phyloP scores from a whole-genome alignment of 2,329 filamentous ascomycete species.

The Nemania serpens region DNA sequence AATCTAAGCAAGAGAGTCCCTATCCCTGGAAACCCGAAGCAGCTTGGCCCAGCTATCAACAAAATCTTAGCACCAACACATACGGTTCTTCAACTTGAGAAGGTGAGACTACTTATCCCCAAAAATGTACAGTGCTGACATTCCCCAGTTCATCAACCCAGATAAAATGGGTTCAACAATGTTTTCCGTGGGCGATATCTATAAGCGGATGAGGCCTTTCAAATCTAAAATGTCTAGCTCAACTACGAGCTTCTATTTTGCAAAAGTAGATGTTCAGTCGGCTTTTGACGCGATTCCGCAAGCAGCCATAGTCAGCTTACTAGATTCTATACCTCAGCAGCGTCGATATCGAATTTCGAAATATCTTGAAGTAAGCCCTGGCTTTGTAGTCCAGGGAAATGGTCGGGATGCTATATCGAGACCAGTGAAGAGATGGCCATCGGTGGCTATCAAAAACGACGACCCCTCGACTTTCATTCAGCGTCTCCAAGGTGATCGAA shows the following conservation, averaged over 20 bases:
- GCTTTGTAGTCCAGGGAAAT: slow-evolving; percentile 46
- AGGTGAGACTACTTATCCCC: slow-evolving; percentile 50
- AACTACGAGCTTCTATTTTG: slow-evolving; percentile 71
- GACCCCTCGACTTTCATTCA: slow-evolving; percentile 52
- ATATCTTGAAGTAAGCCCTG: slow-evolving; percentile 67
- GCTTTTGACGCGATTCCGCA: slow-evolving; percentile 98
- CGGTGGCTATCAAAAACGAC: slow-evolving; percentile 51
- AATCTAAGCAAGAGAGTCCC: slow-evolving; percentile 74
- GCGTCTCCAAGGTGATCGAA: slow-evolving; percentile 48
- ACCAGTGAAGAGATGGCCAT: slow-evolving; percentile 55
- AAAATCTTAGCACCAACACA: slow-evolving; percentile 72
- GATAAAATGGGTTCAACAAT: slow-evolving; percentile 75
- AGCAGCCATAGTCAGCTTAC: slow-evolving; percentile 68
- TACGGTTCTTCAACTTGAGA: slow-evolving; percentile 78
- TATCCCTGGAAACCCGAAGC: slow-evolving; percentile 49
- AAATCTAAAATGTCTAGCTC: slow-evolving; percentile 53
- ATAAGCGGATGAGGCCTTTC: slow-evolving; percentile 72
- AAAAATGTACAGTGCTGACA: slow-evolving; percentile 15
- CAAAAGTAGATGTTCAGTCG: slow-evolving; percentile 87
- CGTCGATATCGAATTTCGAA: slow-evolving; percentile 72
- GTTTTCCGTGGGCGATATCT: slow-evolving; percentile 81
- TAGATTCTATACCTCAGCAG: slow-evolving; percentile 61
- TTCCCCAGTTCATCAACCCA: slow-evolving; percentile 52
- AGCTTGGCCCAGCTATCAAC: slow-evolving; percentile 49
- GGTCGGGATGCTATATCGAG: slow-evolving; percentile 40